Evolutionary conservation across 257 asterid species (phyloP), one percentile per base, ranked within the genome.

Genomic region (Penstemon barbatus): DNA sequence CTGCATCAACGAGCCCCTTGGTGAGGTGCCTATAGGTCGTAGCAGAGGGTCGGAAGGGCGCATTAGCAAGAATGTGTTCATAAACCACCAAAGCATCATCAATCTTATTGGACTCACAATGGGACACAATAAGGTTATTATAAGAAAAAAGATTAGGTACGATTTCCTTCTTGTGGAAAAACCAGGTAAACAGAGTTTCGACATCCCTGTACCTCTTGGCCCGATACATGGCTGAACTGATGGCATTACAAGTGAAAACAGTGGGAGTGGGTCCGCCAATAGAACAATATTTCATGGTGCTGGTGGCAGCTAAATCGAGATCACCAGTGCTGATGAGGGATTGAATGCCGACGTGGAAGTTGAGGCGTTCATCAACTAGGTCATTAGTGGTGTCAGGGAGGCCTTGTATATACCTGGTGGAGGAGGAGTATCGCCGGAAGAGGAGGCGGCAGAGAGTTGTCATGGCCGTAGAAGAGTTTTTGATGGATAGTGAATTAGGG

Each of bases 181-280:
- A 93, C 81, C 85, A 93, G 10, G 83, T 92, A 44, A 90, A 93
- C 40, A 93, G 84, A 8, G 88, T 86, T 40, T 81, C 88, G 8
- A 95, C 86, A 38, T 88, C 97, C 3, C 38, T 61, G 61, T 83
- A 84, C n/a, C 98, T 84, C 42, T 80, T 79, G 7, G 80, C 86
- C 0, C 96, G 89, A 60, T 80, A 80, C 98, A 92, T 92, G 38
- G 96, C 97, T 1, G 93, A 92, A 0, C 90, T 88, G 37, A 92
- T 86, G 44, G 97, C 98, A 54, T 90, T 92, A 81, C 97, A 92
- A 11, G 98, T 92, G 84, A 92, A 92, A 48, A 92, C 96, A 4
- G 96, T 90, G 4, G 97, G 93, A 7, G 96, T 25, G 33, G 91
- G 7, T 79, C 68, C n/a, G 64, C 72, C 41, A 86, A 87, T 72